Base-by-base conservation (phyloP, 345 rosid genomes). In the Eucalyptus marginata region DNA sequence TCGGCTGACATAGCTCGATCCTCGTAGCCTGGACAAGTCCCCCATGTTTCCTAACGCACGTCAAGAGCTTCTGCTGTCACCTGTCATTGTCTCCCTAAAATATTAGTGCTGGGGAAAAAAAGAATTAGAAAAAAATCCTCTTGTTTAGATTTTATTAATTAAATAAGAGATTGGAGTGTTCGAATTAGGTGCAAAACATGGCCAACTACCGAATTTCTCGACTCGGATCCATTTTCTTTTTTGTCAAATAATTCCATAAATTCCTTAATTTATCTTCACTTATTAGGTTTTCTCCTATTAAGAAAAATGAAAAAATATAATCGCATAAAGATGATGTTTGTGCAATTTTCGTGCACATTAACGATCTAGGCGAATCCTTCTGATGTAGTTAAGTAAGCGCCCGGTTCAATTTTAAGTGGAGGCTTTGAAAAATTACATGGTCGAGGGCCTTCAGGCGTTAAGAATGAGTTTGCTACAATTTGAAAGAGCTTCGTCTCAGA, bases 401-500 rank as follows among this genome's bases (percentile, higher is more conserved):
- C 5, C 2, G 0, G 1, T 36, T 71, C 24, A 17, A 33, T 71
- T 10, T 71, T 18, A 33, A 10, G 25, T 0, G 43, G 7, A 33
- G 44, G 81, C 13, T 33, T 71, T 33, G 81, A 33, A 71, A 71
- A 5, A 33, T 66, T 15, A 31, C 22, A 66, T 7, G 20, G 6
- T 14, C 5, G 0, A 14, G 10, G 6, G 6, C 40, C 18, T 31
- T n/a, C 4, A 1, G 2, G 33, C 0, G 3, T 16, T 4, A 66
- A 1, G 40, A 68, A 33, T 5, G 12, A 31, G 12, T 8, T 31
- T 9, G 43, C 22, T 40, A 33, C 7, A 9, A 68, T 68, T 68
- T 33, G 4, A 36, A 68, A 68, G 44, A 33, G 12, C 2, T 5
- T 1, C 0, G 0, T 8, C 2, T 66, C 5, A 3, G 0, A 3